A percentile compares a stretch with the other conserved stretches of the same genome.
Conservation (phyloP, 495 filamentous ascomycete genomes). For the Talaromyces wortmannii region DNA sequence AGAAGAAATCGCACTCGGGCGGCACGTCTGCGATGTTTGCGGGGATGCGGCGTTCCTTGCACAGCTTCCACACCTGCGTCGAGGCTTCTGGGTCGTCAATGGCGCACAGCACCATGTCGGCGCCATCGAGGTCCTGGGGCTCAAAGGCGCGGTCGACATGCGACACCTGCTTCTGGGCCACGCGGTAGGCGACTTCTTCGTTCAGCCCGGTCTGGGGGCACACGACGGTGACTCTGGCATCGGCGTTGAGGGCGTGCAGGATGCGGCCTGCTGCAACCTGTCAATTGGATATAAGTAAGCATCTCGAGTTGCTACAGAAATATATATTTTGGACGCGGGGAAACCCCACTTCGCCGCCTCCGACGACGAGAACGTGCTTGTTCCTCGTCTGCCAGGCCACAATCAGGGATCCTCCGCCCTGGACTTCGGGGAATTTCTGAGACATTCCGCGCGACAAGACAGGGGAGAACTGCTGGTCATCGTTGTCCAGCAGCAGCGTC, state of each 20-base stretch:
- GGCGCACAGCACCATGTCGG: conserved; percentile 84
- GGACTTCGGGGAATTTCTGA: conserved; percentile 64
- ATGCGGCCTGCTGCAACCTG: conserved; percentile 96
- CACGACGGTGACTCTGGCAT: conserved; percentile 81
- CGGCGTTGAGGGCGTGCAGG: conserved; percentile 85
- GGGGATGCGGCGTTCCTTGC: conserved; percentile 74
- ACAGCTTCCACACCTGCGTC: conserved; percentile 82
- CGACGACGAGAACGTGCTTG: conserved; percentile 79
- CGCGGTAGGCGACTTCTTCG: conserved; percentile 76
- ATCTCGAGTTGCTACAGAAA: conserved; percentile 9
- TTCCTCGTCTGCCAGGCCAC: conserved; percentile 88
- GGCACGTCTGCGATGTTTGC: conserved; percentile 98
- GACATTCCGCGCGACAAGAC: conserved; percentile 35
- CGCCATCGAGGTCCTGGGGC: conserved; percentile 68
- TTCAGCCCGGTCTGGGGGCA: conserved; percentile 75
- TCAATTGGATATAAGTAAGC: not conserved
- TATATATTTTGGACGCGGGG: conserved; percentile 4
- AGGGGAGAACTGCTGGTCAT: not conserved
- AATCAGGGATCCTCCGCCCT: conserved; percentile 87
- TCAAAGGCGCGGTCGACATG: conserved; percentile 79
- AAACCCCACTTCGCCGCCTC: conserved; percentile 76
- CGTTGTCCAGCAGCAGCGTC: not conserved
- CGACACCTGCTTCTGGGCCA: conserved; percentile 63
- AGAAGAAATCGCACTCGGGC: conserved; percentile 96
- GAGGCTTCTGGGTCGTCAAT: conserved; percentile 88